Base-by-base conservation (phyloP, 768 basidiomycete species). In the Lactarius trivialis region DNA sequence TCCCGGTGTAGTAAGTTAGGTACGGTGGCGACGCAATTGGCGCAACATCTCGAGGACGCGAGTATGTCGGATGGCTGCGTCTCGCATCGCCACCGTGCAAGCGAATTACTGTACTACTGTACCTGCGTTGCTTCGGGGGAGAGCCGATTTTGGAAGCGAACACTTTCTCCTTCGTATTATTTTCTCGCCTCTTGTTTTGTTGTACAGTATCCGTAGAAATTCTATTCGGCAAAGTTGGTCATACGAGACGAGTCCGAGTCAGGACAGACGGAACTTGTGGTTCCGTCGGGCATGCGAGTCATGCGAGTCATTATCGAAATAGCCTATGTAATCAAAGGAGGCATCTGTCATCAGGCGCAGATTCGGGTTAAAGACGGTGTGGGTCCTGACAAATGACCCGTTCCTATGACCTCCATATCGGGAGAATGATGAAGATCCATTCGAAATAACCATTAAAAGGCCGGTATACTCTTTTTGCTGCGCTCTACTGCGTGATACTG, bases 81-180 rank as follows among this genome's bases (percentile, higher is more conserved):
- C 28, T 45, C 45, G 24, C 45, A 58, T 58, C 41, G 0, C 45
- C 45, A 14, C 21, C 11, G 45, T 43, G 43, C 53, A 7, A 36
- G 43, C 24, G 56, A 36, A 39, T 30, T 30, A 30, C 30, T 30
- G 6, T 30, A 30, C 30, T 30, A 30, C 6, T 30, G 21, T 61
- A 43, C n/a, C 56, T 51, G 54, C 26, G 19, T n/a, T 43, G 24
- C 32, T 41, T 60, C 58, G 63, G 51, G 43, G 62, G 58, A 51
- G 62, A 60, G 33, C 62, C 62, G 62, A 52, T 19, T 50, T 15
- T n/a, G 7, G 57, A 55, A 49, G 57, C 61, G 61, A 59, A 52
- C 14, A 17, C 43, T 48, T 26, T 8, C 26, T 7, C 54, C 53
- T 34, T 26, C 37, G 34, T 51, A 50, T 12, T 26, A 4, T 45